Evolutionary conservation across 306 rosid genomes (phyloP), one percentile per base, ranked within the genome.

Genomic region (Corylus americana): DNA sequence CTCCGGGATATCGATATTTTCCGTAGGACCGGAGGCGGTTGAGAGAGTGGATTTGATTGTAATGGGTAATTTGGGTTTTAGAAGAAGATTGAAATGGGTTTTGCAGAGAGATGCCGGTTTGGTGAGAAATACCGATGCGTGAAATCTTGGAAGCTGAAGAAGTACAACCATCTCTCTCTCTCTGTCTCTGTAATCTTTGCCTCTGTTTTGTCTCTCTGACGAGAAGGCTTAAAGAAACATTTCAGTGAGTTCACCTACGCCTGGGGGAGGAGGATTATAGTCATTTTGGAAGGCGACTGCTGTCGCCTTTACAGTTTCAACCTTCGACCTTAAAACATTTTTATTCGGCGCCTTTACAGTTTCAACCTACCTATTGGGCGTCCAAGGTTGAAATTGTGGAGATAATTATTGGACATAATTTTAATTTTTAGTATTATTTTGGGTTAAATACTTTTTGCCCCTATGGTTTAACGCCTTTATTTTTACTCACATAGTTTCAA

Each of bases 91-190:
- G 74, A 86, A 70, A 58, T 57, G 84, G 71, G 51, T 59, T 59
- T 59, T 6, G 70, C 64, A 82, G 37, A 78, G 80, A 31, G 85
- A 78, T 1, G 77, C 74, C 8, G 79, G 48, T n/a, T n/a, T 68
- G 1, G 81, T 57, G 31, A 81, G 50, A 8, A 83, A 27, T 16
- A 87, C 25, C 62, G 82, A 79, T 11, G 73, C 49, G 51, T 88
- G 87, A 61, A 82, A 35, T 69, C 76, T 83, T 8, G 92, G 83
- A 7, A 88, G 61, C 45, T 87, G 93, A 74, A 87, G 92, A 31
- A 85, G 75, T 1, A 68, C 25, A 67, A 78, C 89, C 98, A 94
- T 93, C 29, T 86, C 77, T 42, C 13, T 50, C 3, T 47, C 18
- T 11, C 29, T 42, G 4, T 18, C 22, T 22, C 16, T 51, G 47